Conservation (phyloP, 306 rosid genomes). For the Gillenia trifoliata region DNA sequence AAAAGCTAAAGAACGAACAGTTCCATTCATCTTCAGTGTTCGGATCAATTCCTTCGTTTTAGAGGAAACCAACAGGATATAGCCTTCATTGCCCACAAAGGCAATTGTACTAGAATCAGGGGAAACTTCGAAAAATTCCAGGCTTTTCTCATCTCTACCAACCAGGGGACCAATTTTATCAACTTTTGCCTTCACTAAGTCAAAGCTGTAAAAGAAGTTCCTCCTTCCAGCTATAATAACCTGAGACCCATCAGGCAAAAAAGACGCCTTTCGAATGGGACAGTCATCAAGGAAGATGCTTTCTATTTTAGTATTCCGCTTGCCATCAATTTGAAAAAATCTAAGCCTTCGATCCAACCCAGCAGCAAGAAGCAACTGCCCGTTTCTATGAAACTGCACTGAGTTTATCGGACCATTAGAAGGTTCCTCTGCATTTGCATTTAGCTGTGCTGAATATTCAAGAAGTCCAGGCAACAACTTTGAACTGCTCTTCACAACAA, state of each 20-base stretch:
- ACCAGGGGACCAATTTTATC: constrained; percentile 85
- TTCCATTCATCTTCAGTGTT: constrained; percentile 92
- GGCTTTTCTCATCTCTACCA: constrained; percentile 92
- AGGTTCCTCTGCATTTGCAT: constrained; percentile 78
- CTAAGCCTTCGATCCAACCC: constrained; percentile 77
- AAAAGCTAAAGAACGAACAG: constrained; percentile 71
- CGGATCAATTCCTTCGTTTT: constrained; percentile 79
- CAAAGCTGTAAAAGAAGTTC: constrained; percentile 72
- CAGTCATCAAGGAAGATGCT: constrained; percentile 84
- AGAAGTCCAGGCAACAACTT: constrained; percentile 71
- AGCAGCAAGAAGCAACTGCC: constrained; percentile 72
- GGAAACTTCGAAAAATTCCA: constrained; percentile 82
- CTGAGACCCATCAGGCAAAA: constrained; percentile 88
- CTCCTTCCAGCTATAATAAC: constrained; percentile 80
- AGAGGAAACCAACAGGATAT: constrained; percentile 78
- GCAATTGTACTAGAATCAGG: constrained; percentile 83
- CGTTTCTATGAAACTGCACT: constrained; percentile 83
- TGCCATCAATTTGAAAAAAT: constrained; percentile 86
- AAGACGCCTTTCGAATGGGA: constrained; percentile 72
- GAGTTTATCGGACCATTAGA: constrained; percentile 61
- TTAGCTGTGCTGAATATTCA: constrained; percentile 62
- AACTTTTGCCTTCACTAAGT: constrained; percentile 69
- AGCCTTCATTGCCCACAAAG: constrained; percentile 86
- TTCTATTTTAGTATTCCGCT: constrained; percentile 75
- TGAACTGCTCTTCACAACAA: constrained; percentile 57